Conservation (phyloP, 2,329 filamentous ascomycete species). For the Tolypocladium endophyticum region DNA sequence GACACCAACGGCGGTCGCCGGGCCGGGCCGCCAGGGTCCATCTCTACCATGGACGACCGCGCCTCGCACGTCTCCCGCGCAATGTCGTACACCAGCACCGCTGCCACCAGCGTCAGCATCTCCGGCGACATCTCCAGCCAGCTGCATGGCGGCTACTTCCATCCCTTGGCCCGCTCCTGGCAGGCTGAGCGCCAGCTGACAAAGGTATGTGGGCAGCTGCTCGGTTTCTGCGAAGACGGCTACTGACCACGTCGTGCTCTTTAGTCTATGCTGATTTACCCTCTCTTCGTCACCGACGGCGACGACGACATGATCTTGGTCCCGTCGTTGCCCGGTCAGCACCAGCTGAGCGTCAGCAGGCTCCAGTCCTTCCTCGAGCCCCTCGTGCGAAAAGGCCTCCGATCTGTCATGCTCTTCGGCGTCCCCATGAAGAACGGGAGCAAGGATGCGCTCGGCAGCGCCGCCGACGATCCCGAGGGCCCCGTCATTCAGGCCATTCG, state of each 20-base stretch:
- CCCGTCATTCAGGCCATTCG: conserved; percentile 84
- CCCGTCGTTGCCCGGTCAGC: conserved; percentile 81
- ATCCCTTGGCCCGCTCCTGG: conserved; percentile 70
- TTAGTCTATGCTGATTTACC: conserved; percentile 97
- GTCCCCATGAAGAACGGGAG: conserved; percentile 71
- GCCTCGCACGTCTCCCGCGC: conserved; percentile 52
- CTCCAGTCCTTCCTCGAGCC: conserved; percentile 76
- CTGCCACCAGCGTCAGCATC: conserved; percentile 59
- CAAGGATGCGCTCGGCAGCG: conserved; percentile 86
- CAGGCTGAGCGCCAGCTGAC: conserved; percentile 77
- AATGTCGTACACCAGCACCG: conserved; percentile 56
- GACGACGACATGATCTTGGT: conserved; percentile 88
- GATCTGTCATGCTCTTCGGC: conserved; percentile 90
- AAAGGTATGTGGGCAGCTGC: conserved; percentile 45
- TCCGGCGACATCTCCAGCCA: conserved; percentile 71
- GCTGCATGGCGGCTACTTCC: conserved; percentile 72
- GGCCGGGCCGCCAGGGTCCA: conserved; percentile 31
- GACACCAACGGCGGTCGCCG: conserved; percentile 39
- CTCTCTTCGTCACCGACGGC: conserved; percentile 89
- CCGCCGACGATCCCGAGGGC: conserved; percentile 85
- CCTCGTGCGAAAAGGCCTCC: conserved; percentile 79
- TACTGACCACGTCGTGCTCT: background rate
- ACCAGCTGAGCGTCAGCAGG: conserved; percentile 79
- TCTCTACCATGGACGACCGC: conserved; percentile 48
- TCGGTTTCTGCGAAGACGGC: background rate